Evolutionary conservation across 768 basidiomycete species (phyloP).

Genomic region (Boletus sensibilis): DNA sequence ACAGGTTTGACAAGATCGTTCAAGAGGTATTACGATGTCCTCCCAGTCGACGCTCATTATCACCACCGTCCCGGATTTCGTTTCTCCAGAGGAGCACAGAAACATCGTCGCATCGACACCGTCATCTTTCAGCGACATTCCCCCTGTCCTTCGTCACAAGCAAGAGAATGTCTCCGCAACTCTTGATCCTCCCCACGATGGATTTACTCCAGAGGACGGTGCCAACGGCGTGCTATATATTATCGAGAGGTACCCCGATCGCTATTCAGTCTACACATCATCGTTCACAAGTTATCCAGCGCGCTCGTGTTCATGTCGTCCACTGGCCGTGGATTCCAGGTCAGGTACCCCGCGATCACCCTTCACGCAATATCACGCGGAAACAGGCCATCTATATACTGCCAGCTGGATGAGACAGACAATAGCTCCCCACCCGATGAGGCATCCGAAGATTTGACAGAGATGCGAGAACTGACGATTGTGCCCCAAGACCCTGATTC

Average conservation of each 20-base stretch:
- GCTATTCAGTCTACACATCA: conserved; percentile 2
- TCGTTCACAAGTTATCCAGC: conserved; percentile 37
- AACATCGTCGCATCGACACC: conserved; percentile 77
- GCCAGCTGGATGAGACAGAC: conserved; percentile 82
- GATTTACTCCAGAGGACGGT: conserved; percentile 51
- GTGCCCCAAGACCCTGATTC: conserved; percentile 56
- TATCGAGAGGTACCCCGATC: conserved; percentile 68
- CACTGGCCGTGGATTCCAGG: conserved; percentile 71
- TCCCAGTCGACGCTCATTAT: conserved; percentile 34
- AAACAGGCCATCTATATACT: conserved; percentile 75
- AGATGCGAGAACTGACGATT: conserved; percentile 82
- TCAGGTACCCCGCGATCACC: conserved; percentile 87
- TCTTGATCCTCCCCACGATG: conserved; percentile 67
- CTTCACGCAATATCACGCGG: conserved; percentile 87
- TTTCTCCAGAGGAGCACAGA: conserved; percentile 67
- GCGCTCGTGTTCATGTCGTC: conserved; percentile 75
- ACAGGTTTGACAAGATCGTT: neutral
- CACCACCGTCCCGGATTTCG: conserved; percentile 41
- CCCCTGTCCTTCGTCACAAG: conserved; percentile 73
- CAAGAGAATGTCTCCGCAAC: conserved; percentile 67
- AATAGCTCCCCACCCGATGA: conserved; percentile 36
- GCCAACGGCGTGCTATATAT: conserved; percentile 74
- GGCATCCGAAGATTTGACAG: conserved; percentile 37
- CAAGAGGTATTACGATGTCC: conserved; percentile 1
- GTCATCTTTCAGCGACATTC: conserved; percentile 79